Base-by-base conservation (phyloP, 2,329 filamentous ascomycete species). In the Hymenoscyphus occultus region DNA sequence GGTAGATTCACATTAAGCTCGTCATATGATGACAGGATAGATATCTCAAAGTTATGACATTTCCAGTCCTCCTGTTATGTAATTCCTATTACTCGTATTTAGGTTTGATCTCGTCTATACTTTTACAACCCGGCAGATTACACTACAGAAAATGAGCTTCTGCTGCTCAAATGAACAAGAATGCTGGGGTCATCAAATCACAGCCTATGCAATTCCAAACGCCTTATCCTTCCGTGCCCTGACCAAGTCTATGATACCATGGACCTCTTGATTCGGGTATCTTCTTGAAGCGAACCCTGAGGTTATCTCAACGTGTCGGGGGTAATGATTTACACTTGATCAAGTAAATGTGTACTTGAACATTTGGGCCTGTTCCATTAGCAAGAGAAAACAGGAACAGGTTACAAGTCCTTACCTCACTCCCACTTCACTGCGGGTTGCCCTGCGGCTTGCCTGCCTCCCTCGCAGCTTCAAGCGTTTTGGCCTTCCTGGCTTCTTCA, bases 61-160 rank as follows among this genome's bases (percentile, higher is more conserved):
- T 57, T 57, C 56, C 48, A 28, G 48, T 54, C 35, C 35, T 35
- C 35, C 35, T 6, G 35, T 35, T 35, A 35, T 35, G 9, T 35
- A 35, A 35, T 1, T 35, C 48, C 13, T 59, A 39, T 62, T 60
- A 28, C 28, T 28, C 28, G 28, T 28, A 39, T 61, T 39, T 60
- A 60, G 61, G 54, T 54, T 35, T 59, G 58, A 62, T 60, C 56
- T 19, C 61, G 45, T 71, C 66, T 72, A 71, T 69, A 69, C 62
- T 70, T 70, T 68, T 72, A 73, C 68, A 70, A 72, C 65, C 67
- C 69, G 65, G 67, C 65, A 63, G 59, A 64, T 68, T 64, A 59
- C 69, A 70, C 68, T 68, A 66, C 62, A 58, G 67, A 67, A 56
- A 66, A 63, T 59, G 62, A 65, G 63, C 62, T 56, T 58, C 67